These are phyloP conservation scores for Phytophthora cryptogea DNA, from an alignment of 352 stramenopile genomes.

Conservation along the genomic window DNA sequence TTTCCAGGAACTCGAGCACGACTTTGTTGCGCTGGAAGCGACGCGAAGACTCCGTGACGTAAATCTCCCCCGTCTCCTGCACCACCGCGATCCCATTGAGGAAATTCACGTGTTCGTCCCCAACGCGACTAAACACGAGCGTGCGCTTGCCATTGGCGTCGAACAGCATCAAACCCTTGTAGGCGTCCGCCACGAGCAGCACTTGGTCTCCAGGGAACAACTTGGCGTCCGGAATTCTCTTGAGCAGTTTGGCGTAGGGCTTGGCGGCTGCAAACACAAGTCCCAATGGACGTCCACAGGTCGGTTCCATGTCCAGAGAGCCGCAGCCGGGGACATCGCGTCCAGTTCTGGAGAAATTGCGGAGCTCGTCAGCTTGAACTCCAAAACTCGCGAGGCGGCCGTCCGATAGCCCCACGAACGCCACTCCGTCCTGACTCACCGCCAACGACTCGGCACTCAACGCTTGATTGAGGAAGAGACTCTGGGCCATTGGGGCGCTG, in stretches of 20 bases:
- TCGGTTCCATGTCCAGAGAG: slow-evolving; percentile 37
- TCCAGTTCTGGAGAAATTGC: slow-evolving; percentile 56
- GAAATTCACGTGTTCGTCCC: slow-evolving; percentile 45
- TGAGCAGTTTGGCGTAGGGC: slow-evolving; percentile 46
- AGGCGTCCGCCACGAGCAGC: slow-evolving; percentile 64
- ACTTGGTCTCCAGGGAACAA: slow-evolving; percentile 54
- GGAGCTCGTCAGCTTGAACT: slow-evolving; percentile 33
- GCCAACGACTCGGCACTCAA: slow-evolving; percentile 53
- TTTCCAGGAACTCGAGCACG: slow-evolving; percentile 55
- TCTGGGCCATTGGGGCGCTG: slow-evolving; percentile 31
- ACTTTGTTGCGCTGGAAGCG: slow-evolving; percentile 53
- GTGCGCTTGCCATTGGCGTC: slow-evolving; percentile 57
- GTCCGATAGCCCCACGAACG: slow-evolving; percentile 55
- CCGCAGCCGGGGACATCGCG: slow-evolving; percentile 38
- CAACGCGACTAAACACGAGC: slow-evolving; percentile 55
- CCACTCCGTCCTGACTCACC: slow-evolving; percentile 48
- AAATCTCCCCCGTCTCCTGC: slow-evolving; percentile 47
- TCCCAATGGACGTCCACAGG: slow-evolving; percentile 56
- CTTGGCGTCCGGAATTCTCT: slow-evolving; percentile 45
- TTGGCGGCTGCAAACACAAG: slow-evolving; percentile 46
- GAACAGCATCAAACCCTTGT: slow-evolving; percentile 62
- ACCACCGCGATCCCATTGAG: slow-evolving; percentile 54
- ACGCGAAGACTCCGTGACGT: slow-evolving; percentile 59
- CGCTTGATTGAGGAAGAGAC: slow-evolving; percentile 41
- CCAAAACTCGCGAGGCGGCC: slow-evolving; percentile 57